Percentiles rank a stretch among this genome's conserved stretches.
phyloP scores from a whole-genome alignment of 305 asterid genomes.

The Fraxinus xanthoxyloides region DNA sequence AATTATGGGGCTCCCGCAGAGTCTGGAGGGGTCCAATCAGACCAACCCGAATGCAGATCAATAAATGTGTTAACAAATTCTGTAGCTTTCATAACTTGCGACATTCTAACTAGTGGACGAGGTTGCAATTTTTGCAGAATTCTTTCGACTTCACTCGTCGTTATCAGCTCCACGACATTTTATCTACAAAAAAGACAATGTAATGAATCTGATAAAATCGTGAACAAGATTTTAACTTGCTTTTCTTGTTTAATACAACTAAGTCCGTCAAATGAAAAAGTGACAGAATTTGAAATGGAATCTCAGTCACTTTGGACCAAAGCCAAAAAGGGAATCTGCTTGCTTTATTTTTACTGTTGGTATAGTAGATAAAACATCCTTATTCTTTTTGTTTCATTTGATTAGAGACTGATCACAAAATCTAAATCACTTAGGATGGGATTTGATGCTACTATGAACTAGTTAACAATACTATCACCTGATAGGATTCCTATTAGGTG shows the following conservation, averaged over 20 bases:
- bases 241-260: not conserved
- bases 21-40: not conserved
- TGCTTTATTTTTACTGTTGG: not conserved
- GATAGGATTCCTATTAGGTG: too few species aligned
- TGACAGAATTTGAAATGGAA: constrained; percentile 30
- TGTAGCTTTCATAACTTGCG: constrained; percentile 34
- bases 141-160: constrained; percentile 24
- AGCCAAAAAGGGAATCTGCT: not conserved
- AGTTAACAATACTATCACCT: not conserved
- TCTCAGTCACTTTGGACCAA: constrained; percentile 33
- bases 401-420: not conserved
- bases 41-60: not conserved
- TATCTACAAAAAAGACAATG: not conserved
- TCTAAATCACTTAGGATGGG: too few species aligned
- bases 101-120: constrained; percentile 38
- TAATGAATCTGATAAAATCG: not conserved
- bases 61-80: constrained; percentile 16
- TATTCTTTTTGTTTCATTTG: not conserved
- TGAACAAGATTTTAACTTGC: too few species aligned
- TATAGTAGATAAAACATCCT: not conserved
- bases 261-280: constrained; percentile 15
- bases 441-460: too few species aligned
- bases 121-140: constrained; percentile 16
- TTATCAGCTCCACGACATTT: not conserved
- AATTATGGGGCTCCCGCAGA: not conserved